Evolutionary conservation across 2,329 filamentous ascomycete genomes (phyloP).

Genomic region (Dendryphion nanum): DNA sequence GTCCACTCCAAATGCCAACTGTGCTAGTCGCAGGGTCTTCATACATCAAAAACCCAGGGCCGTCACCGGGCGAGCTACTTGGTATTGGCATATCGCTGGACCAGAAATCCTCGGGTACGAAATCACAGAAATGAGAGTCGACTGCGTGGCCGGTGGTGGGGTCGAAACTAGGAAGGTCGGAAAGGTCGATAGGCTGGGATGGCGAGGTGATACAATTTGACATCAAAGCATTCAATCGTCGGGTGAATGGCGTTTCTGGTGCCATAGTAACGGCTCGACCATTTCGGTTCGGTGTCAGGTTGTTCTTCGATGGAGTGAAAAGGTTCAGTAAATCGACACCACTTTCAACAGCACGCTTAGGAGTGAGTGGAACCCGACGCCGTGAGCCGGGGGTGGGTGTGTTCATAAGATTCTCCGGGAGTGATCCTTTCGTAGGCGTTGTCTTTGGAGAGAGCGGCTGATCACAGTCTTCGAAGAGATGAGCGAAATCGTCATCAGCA

Average conservation of each 20-base stretch:
- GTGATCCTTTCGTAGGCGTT: slow-evolving; percentile 58
- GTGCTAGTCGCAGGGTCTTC: slow-evolving; percentile 38
- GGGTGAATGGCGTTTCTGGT: slow-evolving; percentile 58
- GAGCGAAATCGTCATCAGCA: slow-evolving; percentile 57
- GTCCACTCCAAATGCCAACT: slow-evolving; percentile 31
- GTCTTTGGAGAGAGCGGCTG: slow-evolving; percentile 54
- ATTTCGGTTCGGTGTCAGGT: slow-evolving; percentile 37
- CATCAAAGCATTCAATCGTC: slow-evolving; percentile 63
- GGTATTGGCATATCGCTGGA: slow-evolving; percentile 37
- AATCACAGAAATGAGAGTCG: slow-evolving; percentile 25
- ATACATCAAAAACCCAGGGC: slow-evolving; percentile 34
- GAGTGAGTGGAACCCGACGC: slow-evolving; percentile 36
- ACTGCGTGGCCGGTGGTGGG: slow-evolving; percentile 19
- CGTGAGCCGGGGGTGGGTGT: slow-evolving; percentile 44
- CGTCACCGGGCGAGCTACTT: slow-evolving; percentile 32
- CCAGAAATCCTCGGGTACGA: slow-evolving; percentile 31
- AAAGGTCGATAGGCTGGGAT: slow-evolving; percentile 30
- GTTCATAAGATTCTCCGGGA: slow-evolving; percentile 48
- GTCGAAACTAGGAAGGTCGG: slow-evolving; percentile 35
- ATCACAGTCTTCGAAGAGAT: slow-evolving; percentile 66
- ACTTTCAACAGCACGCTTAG: slow-evolving; percentile 21
- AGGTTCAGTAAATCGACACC: slow-evolving; percentile 9
- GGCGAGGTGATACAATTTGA: slow-evolving; percentile 32
- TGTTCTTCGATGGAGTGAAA: slow-evolving; percentile 40
- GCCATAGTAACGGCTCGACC: slow-evolving; percentile 25